phyloP scores from a whole-genome alignment of 371 early-diverging fungal species.

The Rhizomucor pusillus region DNA sequence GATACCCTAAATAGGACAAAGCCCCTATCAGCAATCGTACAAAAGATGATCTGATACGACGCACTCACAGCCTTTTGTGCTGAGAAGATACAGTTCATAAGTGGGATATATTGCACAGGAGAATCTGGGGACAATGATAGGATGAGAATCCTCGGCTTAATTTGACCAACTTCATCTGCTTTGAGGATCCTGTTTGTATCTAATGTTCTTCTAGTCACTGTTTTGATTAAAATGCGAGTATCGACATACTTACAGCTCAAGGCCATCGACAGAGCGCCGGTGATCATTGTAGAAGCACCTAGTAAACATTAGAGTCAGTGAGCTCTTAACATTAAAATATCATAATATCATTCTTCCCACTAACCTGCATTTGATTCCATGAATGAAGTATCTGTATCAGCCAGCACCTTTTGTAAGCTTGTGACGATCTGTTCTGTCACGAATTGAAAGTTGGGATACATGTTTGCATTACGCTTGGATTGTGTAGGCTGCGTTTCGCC shows the following conservation, averaged over 20 bases:
- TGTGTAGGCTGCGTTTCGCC: slow-evolving; percentile 20
- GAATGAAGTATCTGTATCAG: slow-evolving; percentile 38
- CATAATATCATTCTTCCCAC: too few relatives aligned
- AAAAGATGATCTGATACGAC: too few relatives aligned
- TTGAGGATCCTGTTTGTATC: slow-evolving; percentile 69
- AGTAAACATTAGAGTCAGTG: background rate
- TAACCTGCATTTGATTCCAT: slow-evolving; percentile 23
- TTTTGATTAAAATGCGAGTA: too few relatives aligned
- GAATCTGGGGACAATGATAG: slow-evolving; percentile 86
- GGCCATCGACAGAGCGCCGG: slow-evolving; percentile 61
- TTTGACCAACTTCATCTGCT: slow-evolving; percentile 53
- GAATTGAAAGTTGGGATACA: slow-evolving; percentile 61
- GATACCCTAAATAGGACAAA: slow-evolving; percentile 52
- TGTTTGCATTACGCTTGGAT: slow-evolving; percentile 49
- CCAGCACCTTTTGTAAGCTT: slow-evolving; percentile 42
- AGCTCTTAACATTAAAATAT: too few relatives aligned
- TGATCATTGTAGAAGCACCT: slow-evolving; percentile 46
- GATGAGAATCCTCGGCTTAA: slow-evolving; percentile 82
- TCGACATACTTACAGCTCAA: slow-evolving; percentile 48
- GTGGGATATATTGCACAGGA: slow-evolving; percentile 86
- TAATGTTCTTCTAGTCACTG: slow-evolving; percentile 11
- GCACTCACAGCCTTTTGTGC: slow-evolving; percentile 81
- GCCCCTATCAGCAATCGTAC: background rate
- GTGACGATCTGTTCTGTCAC: slow-evolving; percentile 56
- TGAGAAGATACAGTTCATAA: slow-evolving; percentile 96